Evolutionary conservation across 306 rosid genomes (phyloP).

Genomic region (Rubus parviflorus): DNA sequence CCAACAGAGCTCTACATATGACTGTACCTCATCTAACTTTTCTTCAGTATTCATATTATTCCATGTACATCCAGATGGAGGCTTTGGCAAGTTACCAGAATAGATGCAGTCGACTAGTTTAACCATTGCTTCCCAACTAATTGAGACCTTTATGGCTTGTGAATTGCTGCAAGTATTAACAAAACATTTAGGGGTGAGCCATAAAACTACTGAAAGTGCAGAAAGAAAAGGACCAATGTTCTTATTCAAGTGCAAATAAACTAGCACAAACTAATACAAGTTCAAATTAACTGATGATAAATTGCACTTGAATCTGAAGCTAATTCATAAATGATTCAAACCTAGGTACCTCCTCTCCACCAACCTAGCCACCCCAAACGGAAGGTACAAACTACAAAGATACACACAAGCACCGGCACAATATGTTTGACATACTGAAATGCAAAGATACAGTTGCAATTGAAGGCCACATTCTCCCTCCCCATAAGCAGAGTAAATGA

Average conservation of each 20-base stretch:
- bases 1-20: constrained; percentile 81
- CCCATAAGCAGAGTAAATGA: too few relatives aligned
- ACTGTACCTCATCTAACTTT: constrained; percentile 57
- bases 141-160: constrained; percentile 47
- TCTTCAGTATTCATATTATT: constrained; percentile 58
- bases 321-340: neutral
- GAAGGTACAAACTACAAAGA: neutral
- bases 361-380: neutral
- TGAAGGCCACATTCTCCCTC: neutral
- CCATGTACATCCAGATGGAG: constrained; percentile 81
- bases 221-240: neutral
- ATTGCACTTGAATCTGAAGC: neutral
- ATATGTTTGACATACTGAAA: neutral
- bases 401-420: neutral
- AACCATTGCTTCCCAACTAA: constrained; percentile 77
- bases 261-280: neutral
- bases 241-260: neutral
- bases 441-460: neutral
- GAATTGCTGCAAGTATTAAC: constrained; percentile 55
- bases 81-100: constrained; percentile 60
- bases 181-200: neutral
- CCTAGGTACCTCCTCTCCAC: neutral
- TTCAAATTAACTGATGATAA: neutral
- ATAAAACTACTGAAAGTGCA: neutral
- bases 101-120: constrained; percentile 73